Base-by-base conservation (phyloP, 805 yeast species). In the Priceomyces medius region DNA sequence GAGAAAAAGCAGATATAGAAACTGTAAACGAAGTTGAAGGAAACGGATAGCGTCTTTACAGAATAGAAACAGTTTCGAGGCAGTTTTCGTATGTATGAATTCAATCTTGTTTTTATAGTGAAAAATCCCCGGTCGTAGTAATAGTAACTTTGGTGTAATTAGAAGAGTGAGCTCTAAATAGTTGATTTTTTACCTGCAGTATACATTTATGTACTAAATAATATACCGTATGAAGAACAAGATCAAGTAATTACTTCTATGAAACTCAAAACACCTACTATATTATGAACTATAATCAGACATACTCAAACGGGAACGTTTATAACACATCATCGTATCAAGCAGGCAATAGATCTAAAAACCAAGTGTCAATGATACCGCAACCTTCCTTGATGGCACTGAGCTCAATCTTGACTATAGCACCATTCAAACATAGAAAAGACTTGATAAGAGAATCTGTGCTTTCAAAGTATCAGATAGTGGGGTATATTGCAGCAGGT, bases 401-500 rank as follows among this genome's bases (percentile, higher is more conserved):
- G 56, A 67, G 57, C 41, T 58, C 68, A 32, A 64, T 66, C 20
- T 54, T 68, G 37, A 69, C 74, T 7, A 54, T 68, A 7, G 74
- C 71, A 2, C 75, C 75, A 6, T 70, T 66, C 53, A 64, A 69
- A 43, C 74, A 67, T 44, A 63, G 77, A 31, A 83, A 44, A 68
- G 96, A 88, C 56, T 61, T 75, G 19, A 64, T 77, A 10, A 66
- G 96, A 39, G 73, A 79, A 21, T 81, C 86, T 2, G 96, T 93
- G 3, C 66, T 88, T n/a, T 83, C 84, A 39, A 85, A 83, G 52
- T 93, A 90, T 63, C 90, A 85, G 47, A 84, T 93, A 45, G 65
- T 89, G 13, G 99, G 99, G 0, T 93, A 93, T 63, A 93, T 93
- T 44, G 99, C 99, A 1, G 97, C 99, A 0, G 99, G 99, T 29